Percentiles rank a stretch among this genome's conserved stretches.
Conservation (phyloP, 23 red algal genomes). For the Porphyridium purpureum region DNA sequence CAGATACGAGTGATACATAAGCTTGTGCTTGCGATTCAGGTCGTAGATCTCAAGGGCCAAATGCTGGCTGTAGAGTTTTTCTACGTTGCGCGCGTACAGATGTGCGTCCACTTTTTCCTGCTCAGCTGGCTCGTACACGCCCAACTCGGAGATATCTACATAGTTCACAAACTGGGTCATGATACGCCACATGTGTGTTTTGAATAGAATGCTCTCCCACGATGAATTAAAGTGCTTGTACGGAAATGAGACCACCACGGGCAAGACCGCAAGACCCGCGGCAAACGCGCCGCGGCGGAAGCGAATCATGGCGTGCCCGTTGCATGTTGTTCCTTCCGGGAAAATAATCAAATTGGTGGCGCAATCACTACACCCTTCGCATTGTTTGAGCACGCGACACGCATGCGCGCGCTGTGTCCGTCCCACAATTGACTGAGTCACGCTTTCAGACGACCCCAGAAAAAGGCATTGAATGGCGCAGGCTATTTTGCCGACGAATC, state of each 20-base stretch:
- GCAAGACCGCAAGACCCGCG: constrained; percentile 50
- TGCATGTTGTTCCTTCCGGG: constrained; percentile 94
- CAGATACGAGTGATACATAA: constrained; percentile 50
- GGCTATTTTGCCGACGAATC: constrained; percentile 24
- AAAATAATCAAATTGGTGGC: constrained; percentile 43
- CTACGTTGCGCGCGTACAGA: constrained; percentile 44
- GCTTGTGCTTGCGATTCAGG: constrained; percentile 37
- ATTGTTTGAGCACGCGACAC: neutral
- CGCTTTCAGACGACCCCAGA: constrained; percentile 5
- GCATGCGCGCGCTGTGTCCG: constrained; percentile 1
- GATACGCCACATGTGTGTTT: constrained; percentile 53
- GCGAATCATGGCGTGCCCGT: constrained; percentile 52
- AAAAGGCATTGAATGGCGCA: constrained; percentile 19
- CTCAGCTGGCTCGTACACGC: constrained; percentile 33
- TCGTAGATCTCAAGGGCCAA: constrained; percentile 29
- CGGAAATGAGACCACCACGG: constrained; percentile 46
- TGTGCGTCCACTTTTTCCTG: constrained; percentile 34
- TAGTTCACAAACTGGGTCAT: constrained; percentile 72
- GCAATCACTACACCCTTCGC: neutral
- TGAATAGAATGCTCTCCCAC: constrained; percentile 65
- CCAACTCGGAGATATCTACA: constrained; percentile 22
- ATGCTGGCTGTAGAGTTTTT: constrained; percentile 23
- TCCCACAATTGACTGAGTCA: neutral
- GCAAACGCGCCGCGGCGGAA: constrained; percentile 84
- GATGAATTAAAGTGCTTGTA: constrained; percentile 48